Percentiles rank a stretch among this genome's conserved stretches.
Conservation (phyloP, 495 filamentous ascomycete genomes). For the Penicillium taxi region DNA sequence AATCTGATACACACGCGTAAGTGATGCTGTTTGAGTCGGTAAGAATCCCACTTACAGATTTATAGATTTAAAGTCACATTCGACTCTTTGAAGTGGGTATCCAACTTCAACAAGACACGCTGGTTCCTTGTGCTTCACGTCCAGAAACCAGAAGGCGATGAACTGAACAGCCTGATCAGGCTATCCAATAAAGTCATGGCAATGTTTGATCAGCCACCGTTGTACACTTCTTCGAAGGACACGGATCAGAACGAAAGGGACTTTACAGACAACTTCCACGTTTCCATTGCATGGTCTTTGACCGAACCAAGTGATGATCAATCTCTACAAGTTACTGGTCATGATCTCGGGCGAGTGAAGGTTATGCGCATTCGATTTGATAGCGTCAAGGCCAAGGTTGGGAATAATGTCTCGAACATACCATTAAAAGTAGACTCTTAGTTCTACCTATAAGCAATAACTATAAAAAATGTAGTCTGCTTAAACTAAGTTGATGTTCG, state of each 20-base stretch:
- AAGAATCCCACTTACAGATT: background rate
- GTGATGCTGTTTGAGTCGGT: constrained; percentile 13
- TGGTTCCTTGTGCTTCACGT: constrained; percentile 81
- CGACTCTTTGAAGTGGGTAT: constrained; percentile 53
- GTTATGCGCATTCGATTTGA: constrained; percentile 24
- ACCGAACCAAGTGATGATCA: constrained; percentile 19
- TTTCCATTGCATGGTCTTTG: constrained; percentile 74
- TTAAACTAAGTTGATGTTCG: too few relatives aligned
- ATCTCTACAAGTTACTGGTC: constrained; percentile 24
- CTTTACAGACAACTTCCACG: constrained; percentile 57
- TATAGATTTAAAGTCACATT: constrained; percentile 45
- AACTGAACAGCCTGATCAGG: constrained; percentile 55
- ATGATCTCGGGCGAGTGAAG: constrained; percentile 17
- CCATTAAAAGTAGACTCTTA: constrained; percentile 23
- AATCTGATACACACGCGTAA: constrained; percentile 40
- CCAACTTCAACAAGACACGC: constrained; percentile 65
- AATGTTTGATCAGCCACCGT: constrained; percentile 57
- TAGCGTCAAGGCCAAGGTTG: constrained; percentile 65
- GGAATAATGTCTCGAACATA: constrained; percentile 58
- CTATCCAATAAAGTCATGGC: constrained; percentile 56
- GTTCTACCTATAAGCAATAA: too few relatives aligned
- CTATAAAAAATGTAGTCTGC: too few relatives aligned
- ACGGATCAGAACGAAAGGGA: constrained; percentile 11
- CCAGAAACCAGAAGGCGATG: constrained; percentile 36
- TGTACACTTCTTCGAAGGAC: constrained; percentile 44